A percentile compares a stretch with the other conserved stretches of the same genome.
These are phyloP conservation scores for Pinus albicaulis DNA, from an alignment of 75 land plant species.

Conservation along the genomic window DNA sequence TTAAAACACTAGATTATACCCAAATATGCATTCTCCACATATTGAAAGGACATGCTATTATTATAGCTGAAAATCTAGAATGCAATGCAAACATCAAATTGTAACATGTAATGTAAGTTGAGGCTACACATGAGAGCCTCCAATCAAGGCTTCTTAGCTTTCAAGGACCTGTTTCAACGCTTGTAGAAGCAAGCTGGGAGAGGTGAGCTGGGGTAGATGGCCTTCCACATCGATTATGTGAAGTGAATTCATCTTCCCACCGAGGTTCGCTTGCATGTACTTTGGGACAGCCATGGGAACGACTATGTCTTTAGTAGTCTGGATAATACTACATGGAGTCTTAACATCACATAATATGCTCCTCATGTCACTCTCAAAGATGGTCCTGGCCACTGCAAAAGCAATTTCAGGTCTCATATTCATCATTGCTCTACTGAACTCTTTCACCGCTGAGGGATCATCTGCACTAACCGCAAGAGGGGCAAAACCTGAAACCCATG, in stretches of 20 bases:
- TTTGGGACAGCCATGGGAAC: constrained; percentile 42
- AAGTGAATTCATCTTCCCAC: background rate
- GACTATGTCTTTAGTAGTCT: constrained; percentile 43
- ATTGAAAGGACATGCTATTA: too few relatives aligned
- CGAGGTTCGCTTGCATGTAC: constrained; percentile 34
- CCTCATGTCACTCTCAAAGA: constrained; percentile 49
- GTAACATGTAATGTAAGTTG: background rate
- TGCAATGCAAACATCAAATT: background rate
- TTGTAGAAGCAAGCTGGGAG: background rate
- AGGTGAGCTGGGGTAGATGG: background rate
- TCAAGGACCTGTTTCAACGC: background rate
- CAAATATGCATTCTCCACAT: too few relatives aligned
- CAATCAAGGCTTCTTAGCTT: background rate
- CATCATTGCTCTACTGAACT: constrained; percentile 24
- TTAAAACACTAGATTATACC: too few relatives aligned
- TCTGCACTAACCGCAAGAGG: constrained; percentile 22
- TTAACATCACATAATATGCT: constrained; percentile 37
- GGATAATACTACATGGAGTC: constrained; percentile 55
- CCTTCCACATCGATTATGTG: constrained; percentile 3
- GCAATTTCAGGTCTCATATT: constrained; percentile 57
- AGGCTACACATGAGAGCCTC: background rate
- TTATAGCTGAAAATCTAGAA: too few relatives aligned
- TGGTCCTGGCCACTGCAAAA: constrained; percentile 32
- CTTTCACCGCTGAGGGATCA: constrained; percentile 23
- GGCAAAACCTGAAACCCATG: constrained; percentile 47